phyloP scores from a whole-genome alignment of 441 rosid genomes.

The Corymbia citriodora region DNA sequence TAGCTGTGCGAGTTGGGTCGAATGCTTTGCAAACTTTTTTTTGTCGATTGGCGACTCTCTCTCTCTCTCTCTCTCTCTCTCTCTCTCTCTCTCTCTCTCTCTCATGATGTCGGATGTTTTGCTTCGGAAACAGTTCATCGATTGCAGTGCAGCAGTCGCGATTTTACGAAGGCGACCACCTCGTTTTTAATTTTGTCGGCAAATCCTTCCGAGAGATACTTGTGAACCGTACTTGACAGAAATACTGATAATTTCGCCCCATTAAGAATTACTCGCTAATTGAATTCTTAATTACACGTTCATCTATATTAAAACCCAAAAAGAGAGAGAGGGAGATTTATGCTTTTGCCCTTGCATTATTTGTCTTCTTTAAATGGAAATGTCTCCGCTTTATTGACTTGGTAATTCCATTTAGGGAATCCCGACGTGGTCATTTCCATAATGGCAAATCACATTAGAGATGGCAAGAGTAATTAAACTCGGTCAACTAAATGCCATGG shows the following conservation, averaged over 20 bases:
- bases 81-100: too few relatives aligned
- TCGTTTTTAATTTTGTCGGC: background rate
- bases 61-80: too few relatives aligned
- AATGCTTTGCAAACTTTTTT: background rate
- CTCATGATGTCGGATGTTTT: too few relatives aligned
- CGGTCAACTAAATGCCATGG: background rate
- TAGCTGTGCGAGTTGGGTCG: background rate
- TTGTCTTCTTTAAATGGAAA: background rate
- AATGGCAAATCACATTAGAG: background rate
- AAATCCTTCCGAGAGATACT: background rate
- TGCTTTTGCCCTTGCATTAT: background rate
- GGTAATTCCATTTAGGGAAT: accelerated
- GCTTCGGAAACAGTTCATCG: background rate
- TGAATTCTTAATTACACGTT: background rate
- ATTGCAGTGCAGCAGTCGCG: background rate
- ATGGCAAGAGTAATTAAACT: background rate
- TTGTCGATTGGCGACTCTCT: background rate
- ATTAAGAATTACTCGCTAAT: background rate
- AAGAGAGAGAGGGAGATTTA: background rate
- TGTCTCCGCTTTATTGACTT: background rate
- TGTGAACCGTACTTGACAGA: background rate
- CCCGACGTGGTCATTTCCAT: too few relatives aligned
- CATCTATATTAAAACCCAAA: background rate
- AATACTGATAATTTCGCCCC: background rate
- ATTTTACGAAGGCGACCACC: background rate